Evolutionary conservation across 306 rosid genomes (phyloP).

Genomic region (Cucumis cinereus): DNA sequence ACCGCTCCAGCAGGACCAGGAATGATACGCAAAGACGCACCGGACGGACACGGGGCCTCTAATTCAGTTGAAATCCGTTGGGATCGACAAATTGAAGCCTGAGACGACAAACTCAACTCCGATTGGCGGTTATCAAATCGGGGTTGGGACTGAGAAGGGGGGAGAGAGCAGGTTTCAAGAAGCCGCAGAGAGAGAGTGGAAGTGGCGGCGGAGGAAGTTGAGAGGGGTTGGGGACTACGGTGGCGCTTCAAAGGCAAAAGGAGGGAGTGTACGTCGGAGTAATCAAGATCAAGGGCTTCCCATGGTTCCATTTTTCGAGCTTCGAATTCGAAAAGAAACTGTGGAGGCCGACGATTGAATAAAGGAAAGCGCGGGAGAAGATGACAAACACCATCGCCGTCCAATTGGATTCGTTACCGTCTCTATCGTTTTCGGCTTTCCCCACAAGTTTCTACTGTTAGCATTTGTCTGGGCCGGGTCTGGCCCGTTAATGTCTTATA

Average conservation of each 20-base stretch:
- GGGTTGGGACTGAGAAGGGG: slow-evolving; percentile 6
- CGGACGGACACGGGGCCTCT: not conserved
- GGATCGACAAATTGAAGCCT: not conserved
- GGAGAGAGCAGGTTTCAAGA: slow-evolving; percentile 7
- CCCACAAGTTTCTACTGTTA: not conserved
- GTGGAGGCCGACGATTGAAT: not conserved
- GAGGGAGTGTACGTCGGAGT: slow-evolving; percentile 33
- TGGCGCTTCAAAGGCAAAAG: slow-evolving; percentile 29
- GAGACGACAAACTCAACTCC: not conserved
- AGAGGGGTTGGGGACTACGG: not conserved
- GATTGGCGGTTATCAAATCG: not conserved
- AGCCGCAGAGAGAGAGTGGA: slow-evolving; percentile 1
- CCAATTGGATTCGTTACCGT: not conserved
- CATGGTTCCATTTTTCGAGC: slow-evolving; percentile 26
- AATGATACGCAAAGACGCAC: slow-evolving; percentile 21
- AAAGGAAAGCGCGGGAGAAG: not conserved
- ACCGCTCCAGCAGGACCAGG: slow-evolving; percentile 80
- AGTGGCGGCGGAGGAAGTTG: not conserved
- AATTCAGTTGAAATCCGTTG: not conserved
- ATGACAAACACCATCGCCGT: not conserved
- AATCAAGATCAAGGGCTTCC: slow-evolving; percentile 57
- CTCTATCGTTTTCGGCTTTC: not conserved
- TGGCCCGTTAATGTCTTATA: not conserved
- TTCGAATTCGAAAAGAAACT: not conserved
- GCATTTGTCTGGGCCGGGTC: not conserved